Percentiles rank a stretch among this genome's conserved stretches.
Evolutionary conservation across 2,329 filamentous ascomycete genomes (phyloP).

Genomic region (Allantophomopsis cytisporea): DNA sequence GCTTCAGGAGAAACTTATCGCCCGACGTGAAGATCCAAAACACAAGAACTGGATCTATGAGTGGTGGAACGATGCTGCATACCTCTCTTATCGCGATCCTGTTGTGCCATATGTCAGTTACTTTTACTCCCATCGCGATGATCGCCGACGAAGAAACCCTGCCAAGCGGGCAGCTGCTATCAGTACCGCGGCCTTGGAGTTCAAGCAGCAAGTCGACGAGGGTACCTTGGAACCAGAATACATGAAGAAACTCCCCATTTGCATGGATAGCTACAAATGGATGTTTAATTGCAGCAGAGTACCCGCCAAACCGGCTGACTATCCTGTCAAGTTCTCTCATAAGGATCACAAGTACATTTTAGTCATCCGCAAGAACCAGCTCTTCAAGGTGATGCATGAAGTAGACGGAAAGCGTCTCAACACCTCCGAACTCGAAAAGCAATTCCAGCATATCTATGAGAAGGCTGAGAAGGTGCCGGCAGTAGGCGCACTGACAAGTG

Average conservation of each 20-base stretch:
- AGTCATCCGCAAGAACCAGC: constrained; percentile 88
- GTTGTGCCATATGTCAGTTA: constrained; percentile 98
- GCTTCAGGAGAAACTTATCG: constrained; percentile 79
- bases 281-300: constrained; percentile 97
- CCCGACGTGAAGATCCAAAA: constrained; percentile 65
- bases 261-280: constrained; percentile 96
- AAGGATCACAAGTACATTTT: constrained; percentile 76
- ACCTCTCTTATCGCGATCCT: constrained; percentile 85
- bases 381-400: constrained; percentile 84
- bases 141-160: constrained; percentile 74
- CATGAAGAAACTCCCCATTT: constrained; percentile 94
- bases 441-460: constrained; percentile 77
- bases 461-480: constrained; percentile 59
- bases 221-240: constrained; percentile 88
- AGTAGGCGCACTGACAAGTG: constrained; percentile 74
- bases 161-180: constrained; percentile 89
- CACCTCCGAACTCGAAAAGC: constrained; percentile 75
- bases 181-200: constrained; percentile 72
- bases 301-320: constrained; percentile 68
- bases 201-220: constrained; percentile 82
- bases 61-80: constrained; percentile 96
- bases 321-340: constrained; percentile 66
- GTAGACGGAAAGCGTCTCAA: constrained; percentile 75
- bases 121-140: constrained; percentile 97
- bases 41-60: constrained; percentile 90